These are phyloP conservation scores for Nemania serpens DNA, from an alignment of 2,329 filamentous ascomycete species.

Conservation along the genomic window DNA sequence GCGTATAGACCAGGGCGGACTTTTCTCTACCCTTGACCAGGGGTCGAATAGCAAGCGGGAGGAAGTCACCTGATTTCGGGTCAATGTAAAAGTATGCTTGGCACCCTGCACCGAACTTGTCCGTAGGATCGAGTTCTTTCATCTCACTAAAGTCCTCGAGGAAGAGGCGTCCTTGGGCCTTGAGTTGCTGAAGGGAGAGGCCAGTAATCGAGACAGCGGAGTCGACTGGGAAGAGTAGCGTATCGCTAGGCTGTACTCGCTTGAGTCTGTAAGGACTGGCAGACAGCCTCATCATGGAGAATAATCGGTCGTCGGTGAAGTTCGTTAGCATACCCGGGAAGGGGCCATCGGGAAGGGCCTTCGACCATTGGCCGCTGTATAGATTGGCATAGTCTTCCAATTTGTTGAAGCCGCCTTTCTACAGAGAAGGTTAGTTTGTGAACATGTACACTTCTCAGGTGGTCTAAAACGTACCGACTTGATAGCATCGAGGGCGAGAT, in stretches of 20 bases:
- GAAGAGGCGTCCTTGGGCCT: conserved; percentile 47
- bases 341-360: conserved; percentile 43
- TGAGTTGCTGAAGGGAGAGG: conserved; percentile 41
- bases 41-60: conserved; percentile 52
- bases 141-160: conserved; percentile 49
- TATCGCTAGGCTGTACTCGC: conserved; percentile 41
- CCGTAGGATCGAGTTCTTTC: conserved; percentile 25
- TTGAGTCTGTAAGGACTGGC: conserved; percentile 47
- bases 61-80: conserved; percentile 46
- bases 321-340: conserved; percentile 47
- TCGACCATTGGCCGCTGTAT: conserved; percentile 49
- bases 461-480: conserved; percentile 9
- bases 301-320: conserved; percentile 51
- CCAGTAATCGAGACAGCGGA: conserved; percentile 41
- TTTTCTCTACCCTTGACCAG: conserved; percentile 45
- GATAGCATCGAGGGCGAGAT: conserved; percentile 13
- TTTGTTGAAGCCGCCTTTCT: conserved; percentile 24
- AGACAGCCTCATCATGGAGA: conserved; percentile 54
- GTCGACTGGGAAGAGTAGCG: conserved; percentile 46
- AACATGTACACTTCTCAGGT: neutral
- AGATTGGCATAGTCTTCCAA: conserved; percentile 47
- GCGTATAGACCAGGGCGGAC: conserved; percentile 51
- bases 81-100: conserved; percentile 54
- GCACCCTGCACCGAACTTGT: conserved; percentile 47
- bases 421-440: conserved; percentile 2